Base-by-base conservation (phyloP, 192 early-diverging fungal species). In the Pecoramyces ruminantium region DNA sequence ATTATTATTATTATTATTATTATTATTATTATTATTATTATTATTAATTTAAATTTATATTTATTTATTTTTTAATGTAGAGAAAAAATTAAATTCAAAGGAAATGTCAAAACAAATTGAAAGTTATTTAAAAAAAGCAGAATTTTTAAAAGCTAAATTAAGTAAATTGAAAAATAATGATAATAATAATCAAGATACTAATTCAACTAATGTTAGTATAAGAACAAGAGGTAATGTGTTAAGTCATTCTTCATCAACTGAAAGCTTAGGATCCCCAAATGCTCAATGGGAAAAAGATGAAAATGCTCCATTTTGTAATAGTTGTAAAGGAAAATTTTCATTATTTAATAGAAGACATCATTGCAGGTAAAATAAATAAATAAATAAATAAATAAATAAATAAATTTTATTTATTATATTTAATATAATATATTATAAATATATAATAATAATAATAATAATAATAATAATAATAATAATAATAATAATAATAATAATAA, bases 281-380 rank as follows among this genome's bases (percentile, higher is more conserved):
- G 82, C 86, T 9, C 87, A 86, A 9, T 98, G 96, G 96, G 94
- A 96, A 83, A 86, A 88, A 1, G 95, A 96, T 83, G 84, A 90
- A 18, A 88, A 92, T 17, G 92, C 92, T 0, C 83, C 84, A 0
- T 83, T 87, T 4, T 98, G 96, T 84, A 87, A 88, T 29, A 85
- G 87, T 29, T 97, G 96, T 82, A 83, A 82, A 14, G 83, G 86
- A 28, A 87, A 88, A 21, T 98, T 98, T 84, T 89, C 89, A 0
- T 81, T 98, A 28, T 94, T 92, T 79, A 79, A 93, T 40, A 85
- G 96, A 78, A 88, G 95, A 79, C 96, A 97, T 83, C 96, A 98
- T 84, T 98, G 96, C 84, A 89, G 96, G 85, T 88, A 84, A 28
- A 17, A 25, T 6, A n/a, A n/a, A n/a, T n/a, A n/a, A n/a, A n/a